phyloP scores from a whole-genome alignment of 441 rosid species.

The Gossypium lobatum region DNA sequence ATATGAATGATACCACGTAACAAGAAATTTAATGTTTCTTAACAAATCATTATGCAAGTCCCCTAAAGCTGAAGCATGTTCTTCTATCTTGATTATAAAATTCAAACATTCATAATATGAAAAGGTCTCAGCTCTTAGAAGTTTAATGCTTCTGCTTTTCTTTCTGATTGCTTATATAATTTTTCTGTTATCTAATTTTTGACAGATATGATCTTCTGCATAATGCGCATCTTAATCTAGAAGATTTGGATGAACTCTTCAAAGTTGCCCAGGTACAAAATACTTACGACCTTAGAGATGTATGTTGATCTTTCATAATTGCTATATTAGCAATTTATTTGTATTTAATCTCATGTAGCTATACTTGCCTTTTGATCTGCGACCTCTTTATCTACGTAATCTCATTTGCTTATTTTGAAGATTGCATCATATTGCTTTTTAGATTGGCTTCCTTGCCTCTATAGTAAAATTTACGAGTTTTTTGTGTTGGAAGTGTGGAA shows the following conservation, averaged over 20 bases:
- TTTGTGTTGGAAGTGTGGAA: not conserved
- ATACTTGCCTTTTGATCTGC: not conserved
- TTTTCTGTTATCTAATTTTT: conserved; percentile 7
- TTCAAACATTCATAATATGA: not conserved
- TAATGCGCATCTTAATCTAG: conserved; percentile 94
- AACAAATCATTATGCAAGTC: not conserved
- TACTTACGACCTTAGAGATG: not conserved
- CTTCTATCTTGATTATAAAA: conserved; percentile 1
- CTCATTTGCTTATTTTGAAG: not conserved
- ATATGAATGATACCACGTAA: not conserved
- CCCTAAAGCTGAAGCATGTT: not conserved
- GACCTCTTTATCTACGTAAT: not conserved
- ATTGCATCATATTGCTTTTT: not conserved
- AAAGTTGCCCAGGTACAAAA: conserved; percentile 90
- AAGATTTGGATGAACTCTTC: conserved; percentile 89
- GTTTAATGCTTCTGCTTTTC: not conserved
- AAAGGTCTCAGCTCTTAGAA: not conserved
- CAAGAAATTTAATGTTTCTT: not conserved
- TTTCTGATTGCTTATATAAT: conserved; percentile 3
- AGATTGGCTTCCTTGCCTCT: not conserved
- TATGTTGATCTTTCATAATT: not conserved
- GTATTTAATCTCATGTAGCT: not conserved
- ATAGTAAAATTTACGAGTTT: not conserved
- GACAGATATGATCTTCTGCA: conserved; percentile 95
- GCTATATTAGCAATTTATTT: not conserved